Conservation (phyloP, 2,329 filamentous ascomycete species). For the Aaosphaeria pasadenensis region DNA sequence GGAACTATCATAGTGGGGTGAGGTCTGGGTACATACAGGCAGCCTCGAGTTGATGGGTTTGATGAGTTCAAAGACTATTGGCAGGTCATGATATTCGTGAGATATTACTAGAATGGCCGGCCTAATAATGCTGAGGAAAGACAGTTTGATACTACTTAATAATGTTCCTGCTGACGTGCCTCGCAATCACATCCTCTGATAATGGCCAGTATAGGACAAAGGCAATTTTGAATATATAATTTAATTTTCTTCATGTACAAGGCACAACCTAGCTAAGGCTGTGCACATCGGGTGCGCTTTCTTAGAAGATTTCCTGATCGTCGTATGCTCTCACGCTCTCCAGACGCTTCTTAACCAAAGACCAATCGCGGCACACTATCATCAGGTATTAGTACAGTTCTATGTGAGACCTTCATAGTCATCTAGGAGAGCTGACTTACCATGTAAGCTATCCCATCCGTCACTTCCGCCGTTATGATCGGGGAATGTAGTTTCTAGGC, state of each 20-base stretch:
- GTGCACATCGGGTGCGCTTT: neutral
- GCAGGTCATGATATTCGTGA: too few relatives aligned
- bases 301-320: constrained; percentile 30
- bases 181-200: neutral
- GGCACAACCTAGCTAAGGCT: neutral
- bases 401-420: constrained; percentile 10
- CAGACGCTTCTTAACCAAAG: constrained; percentile 2
- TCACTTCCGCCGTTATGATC: constrained; percentile 35
- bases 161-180: too few relatives aligned
- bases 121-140: neutral
- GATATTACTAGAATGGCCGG: neutral
- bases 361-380: constrained; percentile 6
- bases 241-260: neutral
- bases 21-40: too few relatives aligned
- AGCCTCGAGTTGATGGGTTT: too few relatives aligned
- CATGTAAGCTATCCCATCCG: constrained; percentile 35
- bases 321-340: constrained; percentile 25
- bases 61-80: too few relatives aligned
- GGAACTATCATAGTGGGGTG: too few relatives aligned
- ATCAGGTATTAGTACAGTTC: constrained; percentile 4
- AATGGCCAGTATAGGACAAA: neutral
- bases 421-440: constrained; percentile 7
- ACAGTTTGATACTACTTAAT: neutral
- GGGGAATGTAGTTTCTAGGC: constrained; percentile 31
- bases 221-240: neutral